Evolutionary conservation across 495 filamentous ascomycete species (phyloP), one percentile per base, ranked within the genome.

Genomic region (Pseudomonodictys pantanalensis): DNA sequence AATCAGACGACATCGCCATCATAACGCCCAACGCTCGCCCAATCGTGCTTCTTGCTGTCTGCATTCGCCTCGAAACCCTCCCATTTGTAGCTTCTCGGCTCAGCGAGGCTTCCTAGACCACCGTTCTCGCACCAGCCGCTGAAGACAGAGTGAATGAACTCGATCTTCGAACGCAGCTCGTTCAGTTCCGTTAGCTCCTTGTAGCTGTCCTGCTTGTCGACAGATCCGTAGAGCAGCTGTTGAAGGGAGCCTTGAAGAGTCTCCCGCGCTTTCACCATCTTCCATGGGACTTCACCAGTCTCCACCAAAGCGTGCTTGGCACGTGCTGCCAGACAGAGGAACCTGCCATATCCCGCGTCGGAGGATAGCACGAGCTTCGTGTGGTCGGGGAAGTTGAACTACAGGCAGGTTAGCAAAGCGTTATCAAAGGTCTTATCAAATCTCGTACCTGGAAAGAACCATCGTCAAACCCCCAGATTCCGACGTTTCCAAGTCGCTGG

Each of bases 381-480:
- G 70, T 98, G 93, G 63, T 98, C 93, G 6, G 92, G 91, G 75
- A 97, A 98, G 72, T 98, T 97, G 75, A 96, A 89, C 82, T 93
- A 68, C 39, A 42, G 23, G 52, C 56, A 52, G 60, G 57, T 59
- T 33, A 29, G 39, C 41, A 28, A 22, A 33, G 30, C 43, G 15
- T 49, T 24, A 48, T 6, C 56, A 29, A 10, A 3, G 26, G 18
- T 17, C 6, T 52, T 3, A 23, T 15, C 29, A 38, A 9, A 20
- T 15, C 18, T 26, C 75, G 44, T 68, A 87, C 86, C 79, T 92
- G 89, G 66, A 96, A 85, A 63, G 89, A 85, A 0, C 91, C 91
- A 70, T 96, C 90, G 30, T 80, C 81, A 58, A 96, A 96, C 56
- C 85, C 88, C 92, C 92, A 92, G 68, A 91, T 84, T 25, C 90